These are phyloP conservation scores for Ophiobolus disseminans DNA, from an alignment of 2,329 filamentous ascomycete genomes.

Conservation along the genomic window DNA sequence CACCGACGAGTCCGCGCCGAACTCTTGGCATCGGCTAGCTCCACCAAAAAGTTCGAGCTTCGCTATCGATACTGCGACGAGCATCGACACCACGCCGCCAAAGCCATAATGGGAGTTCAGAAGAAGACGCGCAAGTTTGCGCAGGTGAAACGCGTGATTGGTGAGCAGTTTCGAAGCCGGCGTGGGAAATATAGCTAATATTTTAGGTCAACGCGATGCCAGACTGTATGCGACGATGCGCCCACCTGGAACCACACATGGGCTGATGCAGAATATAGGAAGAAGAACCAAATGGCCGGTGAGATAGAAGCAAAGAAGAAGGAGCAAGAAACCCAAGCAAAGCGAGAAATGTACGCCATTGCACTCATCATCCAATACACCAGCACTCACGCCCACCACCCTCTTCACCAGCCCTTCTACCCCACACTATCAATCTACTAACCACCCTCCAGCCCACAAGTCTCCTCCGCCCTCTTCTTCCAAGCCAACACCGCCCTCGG, in stretches of 20 bases:
- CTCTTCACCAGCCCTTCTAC: neutral
- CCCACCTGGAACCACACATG: slow-evolving; percentile 5
- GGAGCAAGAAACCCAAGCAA: slow-evolving; percentile 66
- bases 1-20: slow-evolving; percentile 21
- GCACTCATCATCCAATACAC: slow-evolving; percentile 19
- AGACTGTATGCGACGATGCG: slow-evolving; percentile 59
- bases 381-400: neutral
- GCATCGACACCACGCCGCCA: slow-evolving; percentile 14
- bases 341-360: slow-evolving; percentile 74
- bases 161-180: slow-evolving; percentile 41
- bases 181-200: slow-evolving; percentile 11
- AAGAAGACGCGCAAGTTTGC: slow-evolving; percentile 95
- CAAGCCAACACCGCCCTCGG: slow-evolving; percentile 77
- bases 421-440: slow-evolving; percentile 12
- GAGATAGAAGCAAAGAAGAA: slow-evolving; percentile 65
- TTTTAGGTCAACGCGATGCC: slow-evolving; percentile 69
- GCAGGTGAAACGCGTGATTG: slow-evolving; percentile 80
- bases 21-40: slow-evolving; percentile 24
- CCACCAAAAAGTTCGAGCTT: slow-evolving; percentile 25
- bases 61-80: slow-evolving; percentile 7
- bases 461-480: slow-evolving; percentile 66
- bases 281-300: slow-evolving; percentile 77
- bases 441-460: slow-evolving; percentile 67
- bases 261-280: slow-evolving; percentile 47
- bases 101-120: slow-evolving; percentile 75